phyloP scores from a whole-genome alignment of 768 basidiomycete genomes.

The Amanita muscaria region DNA sequence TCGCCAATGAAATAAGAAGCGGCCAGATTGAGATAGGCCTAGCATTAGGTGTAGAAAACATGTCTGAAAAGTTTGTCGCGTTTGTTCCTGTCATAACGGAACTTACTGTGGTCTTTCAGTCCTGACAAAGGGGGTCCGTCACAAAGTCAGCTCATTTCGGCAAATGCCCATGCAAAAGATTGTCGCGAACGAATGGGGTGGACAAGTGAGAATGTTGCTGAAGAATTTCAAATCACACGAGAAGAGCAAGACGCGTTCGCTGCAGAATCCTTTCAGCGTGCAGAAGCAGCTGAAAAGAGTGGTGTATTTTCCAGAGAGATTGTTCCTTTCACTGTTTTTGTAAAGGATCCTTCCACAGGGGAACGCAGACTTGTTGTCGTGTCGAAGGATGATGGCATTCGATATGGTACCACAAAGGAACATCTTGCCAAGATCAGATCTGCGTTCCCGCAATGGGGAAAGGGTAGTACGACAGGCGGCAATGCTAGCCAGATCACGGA shows the following conservation, averaged over 20 bases:
- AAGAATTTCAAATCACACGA: conserved; percentile 61
- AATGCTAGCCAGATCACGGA: conserved; percentile 85
- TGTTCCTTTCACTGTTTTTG: conserved; percentile 63
- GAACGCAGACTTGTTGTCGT: conserved; percentile 44
- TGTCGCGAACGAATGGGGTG: conserved; percentile 76
- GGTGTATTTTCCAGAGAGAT: conserved; percentile 66
- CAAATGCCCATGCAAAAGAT: conserved; percentile 48
- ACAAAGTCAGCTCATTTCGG: conserved; percentile 53
- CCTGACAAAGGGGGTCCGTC: conserved; percentile 54
- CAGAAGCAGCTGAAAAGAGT: conserved; percentile 61
- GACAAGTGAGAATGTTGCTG: conserved; percentile 83
- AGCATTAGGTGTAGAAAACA: conserved; percentile 79
- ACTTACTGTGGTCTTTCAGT: conserved; percentile 26
- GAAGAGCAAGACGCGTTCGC: conserved; percentile 72
- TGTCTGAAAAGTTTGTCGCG: conserved; percentile 59
- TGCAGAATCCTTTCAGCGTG: conserved; percentile 68
- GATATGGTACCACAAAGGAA: conserved; percentile 65
- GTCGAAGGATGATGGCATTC: conserved; percentile 68
- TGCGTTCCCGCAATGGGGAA: conserved; percentile 82
- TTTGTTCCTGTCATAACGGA: background rate
- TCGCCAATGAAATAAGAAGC: conserved; percentile 65
- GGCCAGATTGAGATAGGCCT: conserved; percentile 80
- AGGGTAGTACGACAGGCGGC: conserved; percentile 66
- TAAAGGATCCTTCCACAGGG: conserved; percentile 48
- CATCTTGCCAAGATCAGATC: conserved; percentile 52